Evolutionary conservation across 176 grass and related monocot species (phyloP).

Genomic region (Alloteropsis semialata): DNA sequence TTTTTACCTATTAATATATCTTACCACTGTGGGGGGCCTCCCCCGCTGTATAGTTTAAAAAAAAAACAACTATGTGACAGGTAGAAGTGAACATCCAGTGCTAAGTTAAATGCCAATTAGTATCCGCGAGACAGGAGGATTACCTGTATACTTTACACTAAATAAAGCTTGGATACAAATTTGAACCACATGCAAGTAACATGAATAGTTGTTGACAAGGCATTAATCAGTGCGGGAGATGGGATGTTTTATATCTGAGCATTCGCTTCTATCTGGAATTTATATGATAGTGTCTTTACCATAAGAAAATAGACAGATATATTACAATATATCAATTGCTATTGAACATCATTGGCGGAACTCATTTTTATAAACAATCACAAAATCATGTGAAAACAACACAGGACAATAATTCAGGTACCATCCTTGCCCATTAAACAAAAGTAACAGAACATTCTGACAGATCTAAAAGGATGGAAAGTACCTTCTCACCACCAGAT

Average conservation of each 20-base stretch:
- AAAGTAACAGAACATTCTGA: background rate
- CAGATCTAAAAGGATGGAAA: background rate
- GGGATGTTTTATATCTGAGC: background rate
- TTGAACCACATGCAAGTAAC: slow-evolving; percentile 5
- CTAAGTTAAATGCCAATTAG: background rate
- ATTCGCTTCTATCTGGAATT: background rate
- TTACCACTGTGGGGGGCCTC: no score
- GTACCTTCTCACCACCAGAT: slow-evolving; percentile 95
- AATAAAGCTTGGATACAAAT: background rate
- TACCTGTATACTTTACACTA: background rate
- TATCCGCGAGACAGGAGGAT: no score
- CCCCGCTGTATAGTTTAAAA: no score
- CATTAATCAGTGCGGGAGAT: background rate
- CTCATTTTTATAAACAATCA: background rate
- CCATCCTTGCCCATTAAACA: slow-evolving; percentile 8
- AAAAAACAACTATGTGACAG: no score
- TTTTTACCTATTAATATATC: no score
- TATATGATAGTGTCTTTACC: background rate
- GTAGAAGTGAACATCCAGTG: background rate
- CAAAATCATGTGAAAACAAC: background rate
- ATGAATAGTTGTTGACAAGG: background rate
- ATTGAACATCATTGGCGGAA: background rate
- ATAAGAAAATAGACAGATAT: background rate
- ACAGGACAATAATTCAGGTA: background rate
- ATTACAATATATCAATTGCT: background rate